Conservation (phyloP, 805 yeast species). For the Lachancea sp. region DNA sequence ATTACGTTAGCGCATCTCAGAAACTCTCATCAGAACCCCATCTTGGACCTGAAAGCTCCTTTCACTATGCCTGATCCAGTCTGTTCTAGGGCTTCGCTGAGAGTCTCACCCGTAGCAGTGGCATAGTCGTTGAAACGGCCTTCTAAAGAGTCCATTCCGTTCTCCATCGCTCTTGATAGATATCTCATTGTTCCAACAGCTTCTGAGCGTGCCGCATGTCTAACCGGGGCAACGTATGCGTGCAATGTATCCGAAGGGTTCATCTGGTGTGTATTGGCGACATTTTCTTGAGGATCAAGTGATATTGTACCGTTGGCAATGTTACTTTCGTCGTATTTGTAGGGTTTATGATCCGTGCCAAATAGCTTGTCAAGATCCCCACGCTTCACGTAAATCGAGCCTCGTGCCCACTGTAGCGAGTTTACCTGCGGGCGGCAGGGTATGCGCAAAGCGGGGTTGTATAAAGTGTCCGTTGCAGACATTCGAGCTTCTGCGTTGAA, state of each 20-base stretch:
- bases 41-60: conserved; percentile 46
- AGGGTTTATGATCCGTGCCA: conserved; percentile 63
- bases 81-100: conserved; percentile 46
- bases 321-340: conserved; percentile 53
- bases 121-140: conserved; percentile 55
- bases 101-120: conserved; percentile 43
- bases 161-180: conserved; percentile 41
- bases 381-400: conserved; percentile 53
- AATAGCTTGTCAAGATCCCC: conserved; percentile 60
- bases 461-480: conserved; percentile 49
- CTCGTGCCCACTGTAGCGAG: conserved; percentile 81
- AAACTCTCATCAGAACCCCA: conserved; percentile 38
- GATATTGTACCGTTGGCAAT: conserved; percentile 43
- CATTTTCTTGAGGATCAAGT: conserved; percentile 19
- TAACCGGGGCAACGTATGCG: conserved; percentile 43
- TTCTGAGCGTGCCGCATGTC: conserved; percentile 32
- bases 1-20: not conserved
- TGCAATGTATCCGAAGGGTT: conserved; percentile 13
- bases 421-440: conserved; percentile 79
- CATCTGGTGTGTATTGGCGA: conserved; percentile 10
- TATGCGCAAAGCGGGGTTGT: conserved; percentile 57
- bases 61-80: conserved; percentile 46
- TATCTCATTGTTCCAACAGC: conserved; percentile 38
- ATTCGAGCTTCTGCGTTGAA: conserved; percentile 4
- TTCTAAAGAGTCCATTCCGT: conserved; percentile 48